Base-by-base conservation (phyloP, 768 basidiomycete species). In the Boletus subparvulus region DNA sequence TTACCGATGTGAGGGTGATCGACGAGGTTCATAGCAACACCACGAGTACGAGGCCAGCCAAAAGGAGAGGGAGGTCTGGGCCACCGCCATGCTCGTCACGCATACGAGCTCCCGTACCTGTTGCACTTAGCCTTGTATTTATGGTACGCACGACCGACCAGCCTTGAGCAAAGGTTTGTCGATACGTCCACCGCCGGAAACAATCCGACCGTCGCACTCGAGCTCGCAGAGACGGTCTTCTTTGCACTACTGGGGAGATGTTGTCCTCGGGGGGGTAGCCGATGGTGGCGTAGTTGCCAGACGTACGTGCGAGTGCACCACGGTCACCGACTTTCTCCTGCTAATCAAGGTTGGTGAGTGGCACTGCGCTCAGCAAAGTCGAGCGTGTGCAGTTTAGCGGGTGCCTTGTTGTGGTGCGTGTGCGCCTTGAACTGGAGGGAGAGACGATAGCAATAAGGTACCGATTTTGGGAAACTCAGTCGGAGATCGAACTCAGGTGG, bases 121-220 rank as follows among this genome's bases (percentile, higher is more conserved):
- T 98, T 94, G 71, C 96, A 89, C 87, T 99, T 99, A 65, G 94
- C 95, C 84, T 87, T 95, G 87, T 77, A 96, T 75, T 94, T 94
- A 85, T 94, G 79, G 85, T 75, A 96, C 54, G 96, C 96, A 67
- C 96, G 84, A 60, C 96, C 96, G 84, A 60, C 96, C 96, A 68
- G 97, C 97, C 85, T 99, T 99, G 72, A 99, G 83, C 78, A 99
- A 77, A 47, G 97, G 97, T 85, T 99, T 99, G 79, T 99, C 97
- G 70, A 98, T 95, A 77, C 97, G 85, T 73, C 97, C 97, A 78
- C 97, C 95, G 74, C 97, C 97, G 61, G 97, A 97, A 64, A 99
- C 95, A 65, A 99, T 98, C 97, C 97, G 65, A 99, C 77, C 33
- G 94, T 94, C 17, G 95, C 95, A 70, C 97, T 84, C 40, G 94